A percentile compares a stretch with the other conserved stretches of the same genome.
phyloP scores from a whole-genome alignment of 78 protist species.

The Cavenderia fasciculata region DNA sequence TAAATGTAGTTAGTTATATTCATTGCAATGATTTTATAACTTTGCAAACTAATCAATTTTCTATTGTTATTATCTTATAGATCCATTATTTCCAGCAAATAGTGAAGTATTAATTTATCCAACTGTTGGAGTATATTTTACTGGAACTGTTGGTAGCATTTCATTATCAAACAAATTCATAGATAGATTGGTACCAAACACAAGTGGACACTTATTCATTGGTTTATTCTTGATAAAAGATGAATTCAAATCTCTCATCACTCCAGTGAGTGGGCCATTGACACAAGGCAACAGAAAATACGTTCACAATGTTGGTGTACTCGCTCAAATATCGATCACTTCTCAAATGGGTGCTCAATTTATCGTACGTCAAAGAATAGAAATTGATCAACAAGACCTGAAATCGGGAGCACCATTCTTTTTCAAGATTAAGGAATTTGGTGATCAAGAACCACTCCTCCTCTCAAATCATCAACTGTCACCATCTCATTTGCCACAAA shows the following conservation, averaged over 20 bases:
- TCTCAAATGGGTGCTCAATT: neutral
- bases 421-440: neutral
- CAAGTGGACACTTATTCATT: slow-evolving; percentile 42
- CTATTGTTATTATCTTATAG: neutral
- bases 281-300: neutral
- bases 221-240: slow-evolving; percentile 57
- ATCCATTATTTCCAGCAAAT: slow-evolving; percentile 53
- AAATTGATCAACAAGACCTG: neutral
- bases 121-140: neutral
- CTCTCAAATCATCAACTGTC: too few species aligned
- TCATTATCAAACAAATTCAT: neutral
- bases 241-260: neutral
- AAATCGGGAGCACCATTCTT: neutral
- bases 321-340: slow-evolving; percentile 14
- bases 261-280: neutral
- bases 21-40: neutral
- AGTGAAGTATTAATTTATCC: slow-evolving; percentile 47
- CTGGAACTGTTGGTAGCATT: slow-evolving; percentile 34
- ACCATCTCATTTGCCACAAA: too few species aligned
- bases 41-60: neutral
- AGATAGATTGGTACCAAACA: slow-evolving; percentile 47
- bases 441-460: too few species aligned
- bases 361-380: neutral
- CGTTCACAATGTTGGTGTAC: slow-evolving; percentile 40
- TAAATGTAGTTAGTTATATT: neutral